Base-by-base conservation (phyloP, 2,329 filamentous ascomycete species). In the Basipetospora chlamydospora region DNA sequence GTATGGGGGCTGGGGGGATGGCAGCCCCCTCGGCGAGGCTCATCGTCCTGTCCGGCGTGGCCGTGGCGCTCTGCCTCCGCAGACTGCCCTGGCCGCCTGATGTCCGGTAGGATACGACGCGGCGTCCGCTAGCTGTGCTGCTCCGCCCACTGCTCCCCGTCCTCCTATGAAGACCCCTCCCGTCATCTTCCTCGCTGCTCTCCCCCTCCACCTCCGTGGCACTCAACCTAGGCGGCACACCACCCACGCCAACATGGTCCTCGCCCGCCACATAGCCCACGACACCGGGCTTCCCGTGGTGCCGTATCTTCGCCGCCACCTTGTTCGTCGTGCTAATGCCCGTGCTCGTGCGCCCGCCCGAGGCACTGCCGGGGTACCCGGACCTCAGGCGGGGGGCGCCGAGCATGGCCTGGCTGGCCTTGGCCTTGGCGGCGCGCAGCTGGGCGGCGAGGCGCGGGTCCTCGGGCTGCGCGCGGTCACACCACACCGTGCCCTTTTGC, bases 401-500 rank as follows among this genome's bases (percentile, higher is more conserved):
- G 33, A 79, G 75, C 6, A 96, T 78, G 59, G 95, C 86, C 48
- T 81, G 75, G 39, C 79, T 78, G 10, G 90, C 90, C 33, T 86
- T 71, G 62, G 83, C 77, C 64, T 90, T 93, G 40, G 87, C 90
- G 26, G 82, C 80, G 40, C 82, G 74, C 55, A 93, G 86, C 49
- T 87, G 80, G 20, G 85, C 86, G 4, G 80, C 63, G 39, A 90
- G 63, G 35, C 85, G 73, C 1, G 88, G 84, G 54, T 98, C 90
- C 57, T 96, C 86, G 43, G 83, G 77, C 55, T 98, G 90, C 8
- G 88, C 73, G 37, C 87, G 80, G 53, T 96, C 90, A 62, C 87
- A 95, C 90, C 90, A 98, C 4, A 98, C 90, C 0, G 90, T 98
- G 22, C 86, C 90, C 56, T 96, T 96, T 59, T 98, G 90, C 55